These are phyloP conservation scores for Peniophora sp. DNA, from an alignment of 1,284 basidiomycete genomes.

Conservation along the genomic window DNA sequence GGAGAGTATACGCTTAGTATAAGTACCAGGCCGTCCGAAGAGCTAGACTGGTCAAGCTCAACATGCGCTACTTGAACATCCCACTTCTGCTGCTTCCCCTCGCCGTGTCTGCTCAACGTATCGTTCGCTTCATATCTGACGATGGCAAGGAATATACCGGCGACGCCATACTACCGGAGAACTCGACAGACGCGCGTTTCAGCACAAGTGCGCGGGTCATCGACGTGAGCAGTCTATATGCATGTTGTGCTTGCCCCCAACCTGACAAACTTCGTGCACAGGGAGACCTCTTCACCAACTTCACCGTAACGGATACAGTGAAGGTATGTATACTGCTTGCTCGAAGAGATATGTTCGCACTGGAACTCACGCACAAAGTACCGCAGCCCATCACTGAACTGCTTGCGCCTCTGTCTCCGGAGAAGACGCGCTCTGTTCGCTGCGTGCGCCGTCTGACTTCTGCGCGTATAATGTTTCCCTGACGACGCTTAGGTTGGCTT, in stretches of 20 bases:
- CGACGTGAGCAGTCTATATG: conserved; percentile 11
- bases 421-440: conserved; percentile 26
- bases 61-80: background rate
- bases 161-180: conserved; percentile 27
- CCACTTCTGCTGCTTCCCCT: conserved; percentile 5
- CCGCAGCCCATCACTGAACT: conserved; percentile 26
- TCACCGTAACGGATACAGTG: conserved; percentile 26
- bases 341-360: background rate
- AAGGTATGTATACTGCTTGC: conserved; percentile 21
- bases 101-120: conserved; percentile 24
- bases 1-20: no score
- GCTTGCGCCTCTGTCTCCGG: conserved; percentile 26
- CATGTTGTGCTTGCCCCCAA: background rate
- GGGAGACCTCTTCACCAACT: conserved; percentile 29
- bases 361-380: background rate
- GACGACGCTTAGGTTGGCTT: conserved; percentile 16
- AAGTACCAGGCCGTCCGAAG: no score
- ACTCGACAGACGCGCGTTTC: conserved; percentile 25
- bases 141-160: conserved; percentile 30
- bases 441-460: conserved; percentile 14
- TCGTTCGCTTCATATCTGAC: conserved; percentile 33
- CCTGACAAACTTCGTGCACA: background rate
- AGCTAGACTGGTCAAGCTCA: no score
- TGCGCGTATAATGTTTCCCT: background rate
- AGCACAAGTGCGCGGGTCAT: conserved; percentile 28